Base-by-base conservation (phyloP, 1,139 yeast genomes). In the Eremothecium cymbalariae region DNA sequence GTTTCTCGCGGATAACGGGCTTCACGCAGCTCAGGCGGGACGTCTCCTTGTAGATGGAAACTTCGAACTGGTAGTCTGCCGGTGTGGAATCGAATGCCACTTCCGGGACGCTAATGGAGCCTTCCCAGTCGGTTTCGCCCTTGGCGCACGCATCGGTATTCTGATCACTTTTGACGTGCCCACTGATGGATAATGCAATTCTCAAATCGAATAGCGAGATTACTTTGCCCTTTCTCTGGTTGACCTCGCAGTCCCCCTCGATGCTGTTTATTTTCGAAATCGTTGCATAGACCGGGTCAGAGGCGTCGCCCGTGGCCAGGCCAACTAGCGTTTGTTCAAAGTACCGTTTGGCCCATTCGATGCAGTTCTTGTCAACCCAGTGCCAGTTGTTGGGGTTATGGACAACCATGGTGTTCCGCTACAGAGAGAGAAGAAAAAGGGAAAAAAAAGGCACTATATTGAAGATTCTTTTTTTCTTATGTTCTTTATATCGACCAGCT, bases 291-390 rank as follows among this genome's bases (percentile, higher is more conserved):
- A 57, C 48, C 23, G 62, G 56, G 6, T 54, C 61, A 9, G 51
- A 64, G 13, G 58, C 61, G 18, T 47, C 46, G n/a, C 56, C 53
- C 1, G 67, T 72, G 6, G 58, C 43, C 28, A 75, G 46, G 2
- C 78, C 78, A 8, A 65, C 64, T 27, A 86, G 63, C 34, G 74
- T 70, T 31, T 72, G 70, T 31, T 64, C 60, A 57, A 90, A 83
- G 59, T 88, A 90, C 30, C 72, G 70, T 43, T 76, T 74, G 9
- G 95, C 70, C 98, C 98, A 90, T 44, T 74, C 77, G 41, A 88
- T 71, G 63, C 98, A 90, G 68, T 90, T 90, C 62, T 90, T 90
- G 63, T 90, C 96, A 44, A 90, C 97, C 98, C 98, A 90, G 68
- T 90, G 98, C 98, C 85, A 78, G 59, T 78, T 78, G 59, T 78